phyloP scores from a whole-genome alignment of 2,329 filamentous ascomycete genomes.

The Coniosporium tulheliwenetii region DNA sequence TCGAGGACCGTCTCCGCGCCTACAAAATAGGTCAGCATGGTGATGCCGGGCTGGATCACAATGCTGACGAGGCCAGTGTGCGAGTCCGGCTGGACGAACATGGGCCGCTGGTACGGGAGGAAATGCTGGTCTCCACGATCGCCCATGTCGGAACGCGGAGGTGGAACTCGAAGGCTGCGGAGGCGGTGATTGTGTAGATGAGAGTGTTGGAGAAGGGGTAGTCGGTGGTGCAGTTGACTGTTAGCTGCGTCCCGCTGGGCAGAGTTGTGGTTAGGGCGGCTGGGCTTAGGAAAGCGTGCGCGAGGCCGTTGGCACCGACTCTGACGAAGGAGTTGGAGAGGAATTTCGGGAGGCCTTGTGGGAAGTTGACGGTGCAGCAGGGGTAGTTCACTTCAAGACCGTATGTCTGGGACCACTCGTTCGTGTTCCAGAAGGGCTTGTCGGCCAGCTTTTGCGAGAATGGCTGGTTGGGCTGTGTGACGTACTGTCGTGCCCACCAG shows the following conservation, averaged over 20 bases:
- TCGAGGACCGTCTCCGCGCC: constrained; percentile 15
- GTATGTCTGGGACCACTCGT: constrained; percentile 29
- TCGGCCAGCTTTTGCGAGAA: constrained; percentile 25
- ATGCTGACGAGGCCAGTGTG: constrained; percentile 22
- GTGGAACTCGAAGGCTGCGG: constrained; percentile 24
- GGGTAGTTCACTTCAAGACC: constrained; percentile 37
- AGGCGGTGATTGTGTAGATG: constrained; percentile 22
- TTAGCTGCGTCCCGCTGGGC: constrained; percentile 19
- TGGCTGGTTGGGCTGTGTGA: constrained; percentile 38
- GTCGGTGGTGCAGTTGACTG: constrained; percentile 29
- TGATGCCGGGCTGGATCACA: constrained; percentile 16
- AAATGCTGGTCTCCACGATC: constrained; percentile 9
- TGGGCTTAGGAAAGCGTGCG: constrained; percentile 35
- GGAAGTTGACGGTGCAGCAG: constrained; percentile 44
- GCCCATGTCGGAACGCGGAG: constrained; percentile 31
- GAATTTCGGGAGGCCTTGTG: constrained; percentile 41
- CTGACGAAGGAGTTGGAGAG: constrained; percentile 31
- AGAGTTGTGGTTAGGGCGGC: constrained; percentile 24
- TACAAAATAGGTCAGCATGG: constrained; percentile 18
- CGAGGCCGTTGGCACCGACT: constrained; percentile 27
- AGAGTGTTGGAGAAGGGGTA: constrained; percentile 32
- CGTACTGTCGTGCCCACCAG: constrained; percentile 42
- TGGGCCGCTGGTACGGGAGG: constrained; percentile 2
- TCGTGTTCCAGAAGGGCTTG: constrained; percentile 34
- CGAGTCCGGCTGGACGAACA: constrained; percentile 14